A percentile compares a stretch with the other conserved stretches of the same genome.
These are phyloP conservation scores for Aspergillus viridinutans DNA, from an alignment of 2,329 filamentous ascomycete genomes.

Conservation along the genomic window DNA sequence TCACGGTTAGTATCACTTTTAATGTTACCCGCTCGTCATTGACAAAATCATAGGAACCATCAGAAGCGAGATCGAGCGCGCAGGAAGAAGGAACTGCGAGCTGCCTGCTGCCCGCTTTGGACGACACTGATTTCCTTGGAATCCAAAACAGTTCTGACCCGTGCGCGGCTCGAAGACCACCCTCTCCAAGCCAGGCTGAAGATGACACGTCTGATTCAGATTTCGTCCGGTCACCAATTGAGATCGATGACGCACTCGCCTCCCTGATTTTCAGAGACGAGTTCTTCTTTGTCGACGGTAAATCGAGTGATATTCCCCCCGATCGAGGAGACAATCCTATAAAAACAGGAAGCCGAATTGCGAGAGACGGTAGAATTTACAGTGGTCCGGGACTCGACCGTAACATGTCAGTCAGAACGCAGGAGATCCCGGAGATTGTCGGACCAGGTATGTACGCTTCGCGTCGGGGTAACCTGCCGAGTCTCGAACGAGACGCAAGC, in stretches of 20 bases:
- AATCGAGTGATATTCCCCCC: slow-evolving; percentile 18
- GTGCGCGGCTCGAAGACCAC: slow-evolving; percentile 1
- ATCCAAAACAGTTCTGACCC: not conserved
- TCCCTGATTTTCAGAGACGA: slow-evolving; percentile 19
- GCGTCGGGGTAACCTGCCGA: slow-evolving; percentile 1
- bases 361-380: slow-evolving; percentile 18
- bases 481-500: slow-evolving; percentile 12
- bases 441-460: slow-evolving; percentile 9
- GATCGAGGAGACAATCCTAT: slow-evolving; percentile 21
- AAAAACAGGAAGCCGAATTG: slow-evolving; percentile 15
- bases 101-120: not conserved
- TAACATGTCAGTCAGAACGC: slow-evolving; percentile 12
- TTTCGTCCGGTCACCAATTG: slow-evolving; percentile 18
- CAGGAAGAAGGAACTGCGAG: not conserved
- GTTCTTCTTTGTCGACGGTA: slow-evolving; percentile 28
- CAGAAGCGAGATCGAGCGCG: not conserved
- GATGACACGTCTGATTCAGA: slow-evolving; percentile 16
- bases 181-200: slow-evolving; percentile 8
- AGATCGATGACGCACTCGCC: slow-evolving; percentile 19
- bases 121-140: not conserved
- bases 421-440: slow-evolving; percentile 16
- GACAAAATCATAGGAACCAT: not conserved
- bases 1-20: not conserved
- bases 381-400: slow-evolving; percentile 18
- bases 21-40: not conserved